phyloP scores from a whole-genome alignment of 768 basidiomycete species.

The Trametes meyenii region DNA sequence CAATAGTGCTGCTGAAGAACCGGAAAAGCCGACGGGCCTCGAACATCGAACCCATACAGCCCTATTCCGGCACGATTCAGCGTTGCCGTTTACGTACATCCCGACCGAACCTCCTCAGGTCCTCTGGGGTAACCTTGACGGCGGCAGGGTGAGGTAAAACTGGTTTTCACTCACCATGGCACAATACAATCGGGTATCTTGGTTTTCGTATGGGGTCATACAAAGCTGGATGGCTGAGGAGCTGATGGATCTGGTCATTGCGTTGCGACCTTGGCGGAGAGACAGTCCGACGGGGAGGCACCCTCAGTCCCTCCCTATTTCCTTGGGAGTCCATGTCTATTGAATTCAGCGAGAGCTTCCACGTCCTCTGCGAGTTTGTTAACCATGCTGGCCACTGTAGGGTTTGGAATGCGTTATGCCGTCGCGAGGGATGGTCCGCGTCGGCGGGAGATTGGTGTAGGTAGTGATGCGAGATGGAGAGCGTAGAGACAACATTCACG shows the following conservation, averaged over 20 bases:
- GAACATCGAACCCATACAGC: conserved; percentile 92
- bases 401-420: conserved; percentile 10
- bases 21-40: conserved; percentile 82
- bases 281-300: neutral
- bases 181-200: conserved; percentile 91
- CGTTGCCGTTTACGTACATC: neutral
- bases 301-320: neutral
- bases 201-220: conserved; percentile 79
- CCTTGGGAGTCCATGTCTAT: neutral
- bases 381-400: conserved; percentile 24
- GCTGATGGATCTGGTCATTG: conserved; percentile 52
- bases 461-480: conserved; percentile 74
- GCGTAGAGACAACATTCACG: conserved; percentile 65
- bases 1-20: conserved; percentile 91
- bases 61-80: conserved; percentile 47
- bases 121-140: no score
- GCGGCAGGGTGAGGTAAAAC: no score
- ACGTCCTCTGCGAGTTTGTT: neutral
- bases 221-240: conserved; percentile 77
- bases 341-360: neutral
- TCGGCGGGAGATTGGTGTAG: conserved; percentile 38
- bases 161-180: conserved; percentile 69
- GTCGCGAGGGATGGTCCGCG: conserved; percentile 2
- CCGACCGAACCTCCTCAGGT: no score
- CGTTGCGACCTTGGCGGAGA: conserved; percentile 39